Evolutionary conservation across 306 rosid species (phyloP).

Genomic region (Vachellia pachyceras): DNA sequence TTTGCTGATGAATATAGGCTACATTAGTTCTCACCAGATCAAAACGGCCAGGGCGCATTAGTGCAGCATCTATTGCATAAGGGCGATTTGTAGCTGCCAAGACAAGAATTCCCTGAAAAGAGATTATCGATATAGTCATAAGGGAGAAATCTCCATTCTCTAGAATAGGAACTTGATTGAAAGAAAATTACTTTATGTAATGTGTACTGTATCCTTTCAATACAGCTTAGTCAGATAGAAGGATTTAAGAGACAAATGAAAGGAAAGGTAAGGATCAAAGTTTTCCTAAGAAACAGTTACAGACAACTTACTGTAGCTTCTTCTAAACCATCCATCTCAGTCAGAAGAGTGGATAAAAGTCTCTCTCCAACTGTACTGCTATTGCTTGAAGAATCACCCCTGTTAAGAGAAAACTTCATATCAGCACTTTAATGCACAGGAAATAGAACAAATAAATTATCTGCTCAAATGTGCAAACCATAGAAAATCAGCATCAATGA

Average conservation of each 20-base stretch:
- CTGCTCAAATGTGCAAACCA: background rate
- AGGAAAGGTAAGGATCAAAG: background rate
- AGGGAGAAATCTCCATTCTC: slow-evolving; percentile 21
- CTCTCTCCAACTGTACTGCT: slow-evolving; percentile 75
- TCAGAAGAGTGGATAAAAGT: slow-evolving; percentile 86
- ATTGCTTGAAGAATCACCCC: slow-evolving; percentile 83
- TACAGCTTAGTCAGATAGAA: background rate
- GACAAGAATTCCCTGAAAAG: slow-evolving; percentile 82
- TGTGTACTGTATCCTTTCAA: background rate
- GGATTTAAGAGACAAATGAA: slow-evolving; percentile 22
- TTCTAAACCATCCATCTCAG: slow-evolving; percentile 96
- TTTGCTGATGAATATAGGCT: background rate
- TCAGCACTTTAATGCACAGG: slow-evolving; percentile 8
- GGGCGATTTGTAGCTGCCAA: slow-evolving; percentile 98
- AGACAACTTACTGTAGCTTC: slow-evolving; percentile 70
- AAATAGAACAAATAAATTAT: background rate
- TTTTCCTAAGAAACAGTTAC: slow-evolving; percentile 13
- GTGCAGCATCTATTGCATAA: slow-evolving; percentile 84
- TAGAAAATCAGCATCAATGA: background rate
- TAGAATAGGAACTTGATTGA: slow-evolving; percentile 18
- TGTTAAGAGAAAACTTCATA: slow-evolving; percentile 40
- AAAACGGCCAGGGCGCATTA: slow-evolving; percentile 94
- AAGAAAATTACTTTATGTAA: background rate
- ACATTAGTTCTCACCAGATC: slow-evolving; percentile 63
- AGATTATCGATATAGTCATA: slow-evolving; percentile 17